Evolutionary conservation across 2,329 filamentous ascomycete genomes (phyloP), one percentile per base, ranked within the genome.

Genomic region (Hymenoscyphus infarciens): DNA sequence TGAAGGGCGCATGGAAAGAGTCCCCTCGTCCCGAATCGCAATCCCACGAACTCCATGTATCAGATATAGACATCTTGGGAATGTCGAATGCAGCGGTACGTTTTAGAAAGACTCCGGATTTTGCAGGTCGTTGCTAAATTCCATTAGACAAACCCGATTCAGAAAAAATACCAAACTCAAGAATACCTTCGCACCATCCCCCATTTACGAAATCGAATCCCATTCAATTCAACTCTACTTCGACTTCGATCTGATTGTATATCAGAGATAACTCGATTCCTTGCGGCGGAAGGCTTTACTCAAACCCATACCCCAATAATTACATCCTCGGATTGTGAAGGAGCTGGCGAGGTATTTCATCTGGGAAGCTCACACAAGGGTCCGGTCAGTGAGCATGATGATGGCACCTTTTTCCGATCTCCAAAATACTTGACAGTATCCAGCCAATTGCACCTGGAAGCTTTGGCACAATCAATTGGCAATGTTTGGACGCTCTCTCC

Each of bases 381-480:
- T 6, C 39, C 42, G 16, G 60, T 56, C 6, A 60, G 39, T 38
- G 65, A 76, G 49, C 75, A 78, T 53, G 73, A 72, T 57, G 72
- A 76, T 19, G 80, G 82, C 16, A 76, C 82, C 59, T 98, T 97
- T 78, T 99, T 98, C 76, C 86, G 87, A 33, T 81, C 86, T 22
- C 86, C 89, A n/a, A 97, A 97, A 76, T 98, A 97, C 74, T 83
- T 98, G 38, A 98, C 94, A 1, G 95, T 99, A 16, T 99, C 95
- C 25, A 89, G 91, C 52, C 95, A 99, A 77, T 82, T 99, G 59
- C 95, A 99, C 74, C 83, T 99, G 0, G 95, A 99, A 79, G 92
- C 95, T 3, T 83, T 97, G 62, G 88, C 93, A 0, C 92, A 96
- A 71, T 88, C 93, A 22, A 83, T 97, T 33, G 91, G 91, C 45